phyloP scores from a whole-genome alignment of 2,329 filamentous ascomycete species.

The Hypoxylon sp. region DNA sequence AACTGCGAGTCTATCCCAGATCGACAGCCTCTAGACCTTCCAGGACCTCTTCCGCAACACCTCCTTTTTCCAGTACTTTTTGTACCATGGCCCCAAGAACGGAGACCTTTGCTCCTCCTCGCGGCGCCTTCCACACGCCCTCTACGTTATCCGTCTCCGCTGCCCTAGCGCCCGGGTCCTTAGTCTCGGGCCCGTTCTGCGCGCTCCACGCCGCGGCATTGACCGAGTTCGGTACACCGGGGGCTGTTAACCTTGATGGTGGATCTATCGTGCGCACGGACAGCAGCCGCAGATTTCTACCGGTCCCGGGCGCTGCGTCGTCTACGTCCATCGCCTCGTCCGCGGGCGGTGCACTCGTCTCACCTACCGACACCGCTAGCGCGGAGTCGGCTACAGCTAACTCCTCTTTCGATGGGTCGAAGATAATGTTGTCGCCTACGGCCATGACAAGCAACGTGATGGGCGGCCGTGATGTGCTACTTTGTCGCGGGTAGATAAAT shows the following conservation, averaged over 20 bases:
- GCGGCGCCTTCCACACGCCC: slow-evolving; percentile 86
- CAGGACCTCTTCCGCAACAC: slow-evolving; percentile 88
- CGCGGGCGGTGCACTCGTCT: slow-evolving; percentile 50
- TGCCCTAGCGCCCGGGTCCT: slow-evolving; percentile 56
- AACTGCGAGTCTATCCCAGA: slow-evolving; percentile 53
- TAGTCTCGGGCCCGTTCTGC: slow-evolving; percentile 53
- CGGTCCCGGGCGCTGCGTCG: slow-evolving; percentile 34
- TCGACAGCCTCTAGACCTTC: slow-evolving; percentile 83
- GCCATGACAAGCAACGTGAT: slow-evolving; percentile 91
- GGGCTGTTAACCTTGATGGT: slow-evolving; percentile 77
- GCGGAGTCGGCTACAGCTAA: slow-evolving; percentile 92
- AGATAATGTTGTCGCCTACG: slow-evolving; percentile 88
- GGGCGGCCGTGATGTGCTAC: slow-evolving; percentile 70
- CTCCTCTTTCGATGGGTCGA: slow-evolving; percentile 92
- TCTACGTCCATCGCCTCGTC: slow-evolving; percentile 51
- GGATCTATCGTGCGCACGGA: slow-evolving; percentile 80
- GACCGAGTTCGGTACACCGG: slow-evolving; percentile 73
- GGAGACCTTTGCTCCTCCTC: slow-evolving; percentile 83
- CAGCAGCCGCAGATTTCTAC: slow-evolving; percentile 67
- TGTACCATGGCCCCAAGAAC: slow-evolving; percentile 80
- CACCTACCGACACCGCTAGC: slow-evolving; percentile 83
- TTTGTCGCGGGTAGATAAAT: slow-evolving; percentile 75
- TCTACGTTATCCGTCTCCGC: slow-evolving; percentile 69
- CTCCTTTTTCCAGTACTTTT: slow-evolving; percentile 79
- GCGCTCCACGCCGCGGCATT: slow-evolving; percentile 65